phyloP scores from a whole-genome alignment of 1,139 yeast genomes.

The Pichia norvegensis region DNA sequence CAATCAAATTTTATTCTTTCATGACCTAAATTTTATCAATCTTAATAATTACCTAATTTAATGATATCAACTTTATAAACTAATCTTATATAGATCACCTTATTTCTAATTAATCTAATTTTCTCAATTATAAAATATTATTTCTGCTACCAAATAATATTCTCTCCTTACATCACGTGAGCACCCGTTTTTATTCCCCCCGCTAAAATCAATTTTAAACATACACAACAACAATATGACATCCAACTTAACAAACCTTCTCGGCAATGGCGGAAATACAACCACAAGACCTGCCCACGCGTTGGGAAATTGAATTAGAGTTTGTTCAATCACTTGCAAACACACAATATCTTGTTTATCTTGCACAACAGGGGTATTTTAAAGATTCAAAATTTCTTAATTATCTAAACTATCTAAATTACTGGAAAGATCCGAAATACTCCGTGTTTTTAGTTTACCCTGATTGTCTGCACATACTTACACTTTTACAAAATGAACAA shows the following conservation, averaged over 20 bases:
- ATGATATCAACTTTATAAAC: background rate
- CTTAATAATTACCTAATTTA: background rate
- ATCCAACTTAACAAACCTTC: background rate
- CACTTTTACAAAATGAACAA: conserved; percentile 46
- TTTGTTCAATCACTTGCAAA: conserved; percentile 79
- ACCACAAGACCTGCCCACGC: conserved; percentile 41
- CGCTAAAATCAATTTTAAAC: background rate
- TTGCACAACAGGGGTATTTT: conserved; percentile 67
- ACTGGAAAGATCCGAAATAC: conserved; percentile 66
- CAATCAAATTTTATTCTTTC: background rate
- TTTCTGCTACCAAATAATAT: background rate
- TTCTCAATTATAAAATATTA: background rate
- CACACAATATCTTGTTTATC: conserved; percentile 63
- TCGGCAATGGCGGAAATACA: background rate
- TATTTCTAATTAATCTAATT: background rate
- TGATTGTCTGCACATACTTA: conserved; percentile 18
- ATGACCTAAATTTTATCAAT: background rate
- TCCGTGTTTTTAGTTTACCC: conserved; percentile 49
- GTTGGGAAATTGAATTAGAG: conserved; percentile 80
- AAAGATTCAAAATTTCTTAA: conserved; percentile 54
- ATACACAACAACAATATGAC: too few species aligned
- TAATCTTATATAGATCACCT: background rate
- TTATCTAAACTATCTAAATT: conserved; percentile 60
- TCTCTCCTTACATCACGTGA: background rate
- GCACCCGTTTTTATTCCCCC: background rate